A percentile compares a stretch with the other conserved stretches of the same genome.
These are phyloP conservation scores for Ceratocystis destructans DNA, from an alignment of 2,329 filamentous ascomycete genomes.

Conservation along the genomic window DNA sequence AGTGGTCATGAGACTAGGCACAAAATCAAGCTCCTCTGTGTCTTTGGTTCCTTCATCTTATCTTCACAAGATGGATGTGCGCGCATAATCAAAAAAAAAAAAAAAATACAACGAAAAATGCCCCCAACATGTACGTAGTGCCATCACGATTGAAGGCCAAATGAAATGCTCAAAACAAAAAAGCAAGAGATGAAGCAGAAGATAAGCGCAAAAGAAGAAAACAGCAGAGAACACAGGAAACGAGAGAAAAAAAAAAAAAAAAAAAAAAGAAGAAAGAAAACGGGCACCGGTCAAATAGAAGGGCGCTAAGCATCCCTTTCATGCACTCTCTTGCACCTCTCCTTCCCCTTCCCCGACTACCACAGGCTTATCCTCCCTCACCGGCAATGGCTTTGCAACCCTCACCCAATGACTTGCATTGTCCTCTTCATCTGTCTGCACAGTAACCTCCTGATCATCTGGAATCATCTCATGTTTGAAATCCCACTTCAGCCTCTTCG, in stretches of 20 bases:
- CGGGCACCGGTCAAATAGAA: background rate
- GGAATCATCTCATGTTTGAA: conserved; percentile 73
- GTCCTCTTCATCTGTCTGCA: conserved; percentile 33
- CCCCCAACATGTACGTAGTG: background rate
- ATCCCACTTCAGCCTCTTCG: conserved; percentile 66
- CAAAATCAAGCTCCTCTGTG: too few relatives aligned
- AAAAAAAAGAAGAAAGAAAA: background rate
- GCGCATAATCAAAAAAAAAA: background rate
- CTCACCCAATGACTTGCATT: conserved; percentile 33
- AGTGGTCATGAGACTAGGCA: too few relatives aligned
- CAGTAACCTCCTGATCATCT: conserved; percentile 45
- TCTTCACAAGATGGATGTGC: background rate
- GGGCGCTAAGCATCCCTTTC: background rate
- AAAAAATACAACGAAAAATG: background rate
- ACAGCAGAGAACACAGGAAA: background rate
- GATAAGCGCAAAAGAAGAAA: background rate
- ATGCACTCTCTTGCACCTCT: background rate
- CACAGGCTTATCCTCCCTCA: conserved; percentile 5
- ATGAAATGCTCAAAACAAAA: background rate
- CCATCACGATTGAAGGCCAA: background rate
- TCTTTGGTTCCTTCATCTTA: background rate
- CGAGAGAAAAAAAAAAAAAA: background rate
- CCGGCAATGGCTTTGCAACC: conserved; percentile 11
- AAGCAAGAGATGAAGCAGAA: background rate
- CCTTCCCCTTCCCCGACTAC: conserved; percentile 3